These are phyloP conservation scores for Apiospora rasikravindrae DNA, from an alignment of 2,329 filamentous ascomycete species.

Conservation along the genomic window DNA sequence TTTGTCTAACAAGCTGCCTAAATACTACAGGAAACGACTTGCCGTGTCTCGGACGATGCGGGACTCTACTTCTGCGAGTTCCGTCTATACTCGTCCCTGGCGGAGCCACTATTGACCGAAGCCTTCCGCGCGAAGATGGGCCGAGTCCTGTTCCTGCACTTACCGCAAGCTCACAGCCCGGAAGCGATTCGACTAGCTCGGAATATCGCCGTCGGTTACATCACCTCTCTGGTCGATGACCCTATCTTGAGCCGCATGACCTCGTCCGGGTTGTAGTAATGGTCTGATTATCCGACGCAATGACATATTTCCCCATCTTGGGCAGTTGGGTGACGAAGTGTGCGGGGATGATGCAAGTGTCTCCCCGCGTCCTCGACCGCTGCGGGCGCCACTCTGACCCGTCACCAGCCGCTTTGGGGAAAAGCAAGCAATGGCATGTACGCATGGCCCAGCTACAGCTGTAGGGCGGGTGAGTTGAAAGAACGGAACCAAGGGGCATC, in stretches of 20 bases:
- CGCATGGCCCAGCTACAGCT: too few species aligned
- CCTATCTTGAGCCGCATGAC: neutral
- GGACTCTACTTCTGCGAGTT: neutral
- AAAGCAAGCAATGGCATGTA: too few species aligned
- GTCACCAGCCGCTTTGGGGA: too few species aligned
- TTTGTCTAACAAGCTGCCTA: neutral
- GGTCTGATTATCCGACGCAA: too few species aligned
- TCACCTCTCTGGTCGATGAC: neutral
- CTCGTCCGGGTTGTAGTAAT: too few species aligned
- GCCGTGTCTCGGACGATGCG: neutral
- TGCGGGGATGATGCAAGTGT: too few species aligned
- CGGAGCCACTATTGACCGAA: neutral
- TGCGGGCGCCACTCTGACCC: too few species aligned
- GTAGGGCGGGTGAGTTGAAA: too few species aligned
- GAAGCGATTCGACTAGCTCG: neutral
- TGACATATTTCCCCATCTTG: too few species aligned
- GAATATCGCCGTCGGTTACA: neutral
- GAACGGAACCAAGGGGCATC: too few species aligned
- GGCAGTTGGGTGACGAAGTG: too few species aligned
- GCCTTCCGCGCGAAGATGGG: neutral
- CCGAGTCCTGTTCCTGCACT: neutral
- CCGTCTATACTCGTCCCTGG: neutral
- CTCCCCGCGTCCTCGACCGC: too few species aligned
- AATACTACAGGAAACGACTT: neutral
- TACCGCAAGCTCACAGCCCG: neutral